A percentile compares a stretch with the other conserved stretches of the same genome.
Conservation (phyloP, 768 basidiomycete species). For the Gymnopilus junonius region DNA sequence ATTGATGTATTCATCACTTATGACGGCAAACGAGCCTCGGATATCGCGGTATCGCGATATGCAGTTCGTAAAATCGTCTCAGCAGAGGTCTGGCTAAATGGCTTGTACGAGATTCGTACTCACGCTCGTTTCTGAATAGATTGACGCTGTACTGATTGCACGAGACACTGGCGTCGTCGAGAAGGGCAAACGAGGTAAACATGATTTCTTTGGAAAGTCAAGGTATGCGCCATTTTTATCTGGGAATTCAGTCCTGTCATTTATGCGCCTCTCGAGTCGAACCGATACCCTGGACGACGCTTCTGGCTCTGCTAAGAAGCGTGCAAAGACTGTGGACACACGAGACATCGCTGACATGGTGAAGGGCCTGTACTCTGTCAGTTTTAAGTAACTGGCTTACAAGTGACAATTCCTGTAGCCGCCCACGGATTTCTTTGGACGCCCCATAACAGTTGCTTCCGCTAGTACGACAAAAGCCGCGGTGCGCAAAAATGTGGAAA, state of each 20-base stretch:
- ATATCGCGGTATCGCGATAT: conserved; percentile 87
- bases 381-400: conserved; percentile 2
- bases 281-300: conserved; percentile 19
- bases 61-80: conserved; percentile 92
- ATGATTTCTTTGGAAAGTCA: conserved; percentile 41
- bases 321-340: conserved; percentile 42
- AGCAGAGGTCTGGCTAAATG: conserved; percentile 59
- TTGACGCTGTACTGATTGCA: conserved; percentile 64
- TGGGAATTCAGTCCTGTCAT: too few species aligned
- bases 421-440: conserved; percentile 95
- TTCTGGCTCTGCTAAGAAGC: conserved; percentile 43
- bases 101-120: neutral
- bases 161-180: conserved; percentile 49
- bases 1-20: conserved; percentile 98
- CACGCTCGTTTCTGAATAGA: conserved; percentile 45
- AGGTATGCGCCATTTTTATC: conserved; percentile 24
- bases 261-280: neutral
- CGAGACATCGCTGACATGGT: conserved; percentile 73
- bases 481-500: conserved; percentile 40
- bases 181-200: conserved; percentile 50
- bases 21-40: conserved; percentile 89
- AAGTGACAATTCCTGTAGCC: conserved; percentile 48
- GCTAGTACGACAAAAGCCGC: conserved; percentile 36
- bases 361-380: conserved; percentile 11
- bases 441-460: conserved; percentile 59